Base-by-base conservation (phyloP, 2,329 filamentous ascomycete species). In the Geosmithia morbida region DNA sequence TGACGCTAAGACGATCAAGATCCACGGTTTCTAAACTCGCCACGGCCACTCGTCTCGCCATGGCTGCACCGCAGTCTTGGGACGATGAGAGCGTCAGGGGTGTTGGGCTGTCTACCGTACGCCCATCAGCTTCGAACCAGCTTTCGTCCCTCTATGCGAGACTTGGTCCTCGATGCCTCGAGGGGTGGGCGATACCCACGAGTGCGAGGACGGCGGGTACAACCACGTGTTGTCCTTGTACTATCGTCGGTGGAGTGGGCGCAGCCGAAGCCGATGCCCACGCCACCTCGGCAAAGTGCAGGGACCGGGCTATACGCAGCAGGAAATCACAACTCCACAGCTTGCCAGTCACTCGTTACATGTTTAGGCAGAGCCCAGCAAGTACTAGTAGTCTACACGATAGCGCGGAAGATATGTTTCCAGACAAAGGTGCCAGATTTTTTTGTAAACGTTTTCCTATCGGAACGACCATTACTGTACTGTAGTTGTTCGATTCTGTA, bases 1-100 rank as follows among this genome's bases (percentile, higher is more conserved):
- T 65, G 87, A 96, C 71, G 77, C 82, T 68, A 94, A 96, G 81
- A 94, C 84, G 71, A 95, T 97, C 74, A 96, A 97, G 79, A 86
- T 90, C 61, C 66, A 69, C 62, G 67, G 81, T 56, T 69, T 69
- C 62, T 70, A 70, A 66, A 59, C 56, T 55, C 56, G 55, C 55
- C 57, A 61, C 59, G 60, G 57, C 61, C 62, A 61, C 62, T 62
- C 62, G 59, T 60, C 62, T 61, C 59, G 59, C 59, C 62, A 59
- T 53, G 48, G 51, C 50, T 55, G 57, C 56, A 53, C 52, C 50
- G 48, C 50, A 49, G 47, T 41, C 55, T 53, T 51, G 54, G 61
- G 60, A 57, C 56, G 52, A 52, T 54, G 55, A 59, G 26, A 45
- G 16, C 6, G 56, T 37, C 33, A 13, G 57, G 8, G 57, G 53